Conservation (phyloP, 2,329 filamentous ascomycete genomes). For the Diaporthe sp. region DNA sequence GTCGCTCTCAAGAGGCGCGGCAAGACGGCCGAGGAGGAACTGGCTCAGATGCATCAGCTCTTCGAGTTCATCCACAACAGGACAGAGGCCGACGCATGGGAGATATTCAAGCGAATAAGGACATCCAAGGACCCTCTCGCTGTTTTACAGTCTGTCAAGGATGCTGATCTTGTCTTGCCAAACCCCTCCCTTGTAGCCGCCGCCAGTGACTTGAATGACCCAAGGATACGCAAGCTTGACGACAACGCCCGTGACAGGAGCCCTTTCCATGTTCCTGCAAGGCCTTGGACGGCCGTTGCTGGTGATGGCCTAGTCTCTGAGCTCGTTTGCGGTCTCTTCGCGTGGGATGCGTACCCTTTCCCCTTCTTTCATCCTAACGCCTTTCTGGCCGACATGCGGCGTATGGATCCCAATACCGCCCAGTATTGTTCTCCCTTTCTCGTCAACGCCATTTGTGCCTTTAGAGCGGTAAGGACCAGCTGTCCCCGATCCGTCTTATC, state of each 20-base stretch:
- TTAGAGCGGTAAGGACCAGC: neutral
- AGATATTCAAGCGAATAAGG: constrained; percentile 19
- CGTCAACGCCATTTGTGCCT: constrained; percentile 10
- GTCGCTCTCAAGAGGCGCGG: constrained; percentile 19
- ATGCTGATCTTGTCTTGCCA: constrained; percentile 9
- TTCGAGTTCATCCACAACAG: neutral
- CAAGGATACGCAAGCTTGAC: constrained; percentile 12
- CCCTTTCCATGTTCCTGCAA: neutral
- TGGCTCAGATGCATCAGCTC: neutral
- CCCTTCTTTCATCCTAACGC: neutral
- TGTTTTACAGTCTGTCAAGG: neutral
- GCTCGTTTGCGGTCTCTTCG: neutral
- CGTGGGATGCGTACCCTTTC: neutral
- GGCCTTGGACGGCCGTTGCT: constrained; percentile 8
- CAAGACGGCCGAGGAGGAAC: neutral
- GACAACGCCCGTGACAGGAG: neutral
- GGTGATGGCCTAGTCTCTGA: constrained; percentile 13
- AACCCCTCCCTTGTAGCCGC: neutral
- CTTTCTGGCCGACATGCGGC: neutral
- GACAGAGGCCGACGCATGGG: neutral
- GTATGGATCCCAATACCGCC: neutral
- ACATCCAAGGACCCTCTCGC: constrained; percentile 1
- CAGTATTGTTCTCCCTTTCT: constrained; percentile 23
- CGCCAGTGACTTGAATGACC: neutral
- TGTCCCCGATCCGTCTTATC: neutral